Evolutionary conservation across 352 stramenopile genomes (phyloP), one percentile per base, ranked within the genome.

Genomic region (Blastocystis sp.): DNA sequence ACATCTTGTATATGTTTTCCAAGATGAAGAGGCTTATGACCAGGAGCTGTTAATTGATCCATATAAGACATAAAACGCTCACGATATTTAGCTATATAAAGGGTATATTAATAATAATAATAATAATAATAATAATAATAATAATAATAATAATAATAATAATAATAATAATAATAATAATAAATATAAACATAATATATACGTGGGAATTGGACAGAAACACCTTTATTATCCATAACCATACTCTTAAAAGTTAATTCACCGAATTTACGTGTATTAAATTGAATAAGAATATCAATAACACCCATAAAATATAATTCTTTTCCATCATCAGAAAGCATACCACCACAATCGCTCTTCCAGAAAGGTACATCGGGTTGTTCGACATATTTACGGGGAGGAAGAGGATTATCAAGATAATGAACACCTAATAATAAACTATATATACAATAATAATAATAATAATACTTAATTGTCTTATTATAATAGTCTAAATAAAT

Each of bases 251-350:
- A 73, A 46, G 85, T 73, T 11, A 77, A 88, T 70, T 93, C 82
- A 4, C 74, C 77, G 41, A 82, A 78, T 73, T 93, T 93, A 27
- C 75, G 72, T 24, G 72, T 77, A 67, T 89, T 92, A 71, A 62
- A 62, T 65, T 88, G 78, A 72, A 91, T 82, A 41, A 93, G 40
- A 39, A 92, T 91, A 65, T 93, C 83, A 54, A 93, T 92, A 34
- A 93, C 74, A 21, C 82, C 73, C 71, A 93, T 83, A 52, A 85
- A 91, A 55, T 91, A 91, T 10, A 87, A 74, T 31, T 75, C 59
- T 13, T 37, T 65, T n/a, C 40, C 44, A 28, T 58, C 25, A 13
- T 65, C 54, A 9, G 39, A 25, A 13, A 62, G 40, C 34, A 62
- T 25, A 13, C 52, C 52, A 21, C 52, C 52, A 27, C 32, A 62